phyloP scores from a whole-genome alignment of 208 protist genomes.

The Vickermania ingenoplastis region DNA sequence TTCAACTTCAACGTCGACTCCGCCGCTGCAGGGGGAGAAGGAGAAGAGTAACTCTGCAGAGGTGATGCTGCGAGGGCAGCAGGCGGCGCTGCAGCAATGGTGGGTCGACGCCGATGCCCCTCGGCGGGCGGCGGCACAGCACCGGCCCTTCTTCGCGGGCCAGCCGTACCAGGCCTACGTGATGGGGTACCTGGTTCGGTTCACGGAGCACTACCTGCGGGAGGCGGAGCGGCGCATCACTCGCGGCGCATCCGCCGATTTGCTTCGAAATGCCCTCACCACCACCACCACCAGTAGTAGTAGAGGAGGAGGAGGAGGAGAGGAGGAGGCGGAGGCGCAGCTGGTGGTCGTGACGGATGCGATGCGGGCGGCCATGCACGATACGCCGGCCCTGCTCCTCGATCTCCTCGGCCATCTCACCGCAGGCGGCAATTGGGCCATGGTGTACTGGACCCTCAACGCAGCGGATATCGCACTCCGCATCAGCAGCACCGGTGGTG shows the following conservation, averaged over 20 bases:
- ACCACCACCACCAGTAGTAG: neutral
- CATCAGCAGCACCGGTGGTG: constrained; percentile 3
- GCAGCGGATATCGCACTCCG: constrained; percentile 46
- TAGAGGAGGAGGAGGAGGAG: too few relatives aligned
- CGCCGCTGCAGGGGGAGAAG: neutral
- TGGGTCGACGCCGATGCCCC: constrained; percentile 1
- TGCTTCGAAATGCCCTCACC: neutral
- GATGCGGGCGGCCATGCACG: constrained; percentile 16
- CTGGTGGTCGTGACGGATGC: neutral
- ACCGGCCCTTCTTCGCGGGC: constrained; percentile 16
- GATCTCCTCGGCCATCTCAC: constrained; percentile 61
- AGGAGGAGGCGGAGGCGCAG: neutral
- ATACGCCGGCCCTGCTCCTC: constrained; percentile 41
- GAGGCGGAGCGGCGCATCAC: constrained; percentile 31
- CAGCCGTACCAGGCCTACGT: constrained; percentile 2
- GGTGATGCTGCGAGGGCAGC: neutral
- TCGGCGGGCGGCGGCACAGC: constrained; percentile 7
- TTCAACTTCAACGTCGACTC: too few relatives aligned
- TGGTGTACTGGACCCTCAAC: constrained; percentile 51
- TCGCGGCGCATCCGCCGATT: neutral
- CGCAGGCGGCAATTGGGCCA: constrained; percentile 43
- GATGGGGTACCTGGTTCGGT: constrained; percentile 44
- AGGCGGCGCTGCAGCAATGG: constrained; percentile 10
- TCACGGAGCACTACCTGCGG: constrained; percentile 58
- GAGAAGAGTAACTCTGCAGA: constrained; percentile 6